Conservation (phyloP, 257 asterid genomes). For the Perilla frutescens region DNA sequence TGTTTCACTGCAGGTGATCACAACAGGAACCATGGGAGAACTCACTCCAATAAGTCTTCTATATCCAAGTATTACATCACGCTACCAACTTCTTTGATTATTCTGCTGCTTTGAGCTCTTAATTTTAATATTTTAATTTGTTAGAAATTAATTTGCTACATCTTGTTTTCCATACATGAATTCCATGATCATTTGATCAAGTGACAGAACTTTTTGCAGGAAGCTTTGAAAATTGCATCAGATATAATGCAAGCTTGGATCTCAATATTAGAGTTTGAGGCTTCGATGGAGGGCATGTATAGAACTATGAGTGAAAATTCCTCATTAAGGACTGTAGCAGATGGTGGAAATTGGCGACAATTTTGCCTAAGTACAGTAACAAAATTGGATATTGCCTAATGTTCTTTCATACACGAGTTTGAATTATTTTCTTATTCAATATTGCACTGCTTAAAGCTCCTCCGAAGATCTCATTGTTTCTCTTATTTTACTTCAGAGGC, state of each 20-base stretch:
- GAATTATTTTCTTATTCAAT: slow-evolving; percentile 33
- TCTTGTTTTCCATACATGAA: too few species aligned
- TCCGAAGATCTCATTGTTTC: slow-evolving; percentile 34
- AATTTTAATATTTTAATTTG: too few species aligned
- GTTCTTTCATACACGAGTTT: slow-evolving; percentile 80
- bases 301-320: too few species aligned
- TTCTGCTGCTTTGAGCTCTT: too few species aligned
- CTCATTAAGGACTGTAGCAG: too few species aligned
- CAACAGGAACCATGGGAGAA: slow-evolving; percentile 6
- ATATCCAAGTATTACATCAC: background rate
- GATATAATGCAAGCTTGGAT: slow-evolving; percentile 80
- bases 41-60: background rate
- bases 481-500: slow-evolving; percentile 33
- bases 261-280: slow-evolving; percentile 90
- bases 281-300: slow-evolving; percentile 85
- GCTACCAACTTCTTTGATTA: too few species aligned
- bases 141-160: too few species aligned
- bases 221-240: slow-evolving; percentile 79
- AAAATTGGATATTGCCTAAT: slow-evolving; percentile 78
- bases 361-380: too few species aligned
- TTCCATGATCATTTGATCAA: slow-evolving; percentile 82
- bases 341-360: too few species aligned
- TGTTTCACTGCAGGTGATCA: background rate
- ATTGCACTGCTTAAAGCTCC: slow-evolving; percentile 24
- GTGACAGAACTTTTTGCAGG: slow-evolving; percentile 72